A percentile compares a stretch with the other conserved stretches of the same genome.
These are phyloP conservation scores for Corrigiola litoralis DNA, from an alignment of 179 eudicot genomes.

Conservation along the genomic window DNA sequence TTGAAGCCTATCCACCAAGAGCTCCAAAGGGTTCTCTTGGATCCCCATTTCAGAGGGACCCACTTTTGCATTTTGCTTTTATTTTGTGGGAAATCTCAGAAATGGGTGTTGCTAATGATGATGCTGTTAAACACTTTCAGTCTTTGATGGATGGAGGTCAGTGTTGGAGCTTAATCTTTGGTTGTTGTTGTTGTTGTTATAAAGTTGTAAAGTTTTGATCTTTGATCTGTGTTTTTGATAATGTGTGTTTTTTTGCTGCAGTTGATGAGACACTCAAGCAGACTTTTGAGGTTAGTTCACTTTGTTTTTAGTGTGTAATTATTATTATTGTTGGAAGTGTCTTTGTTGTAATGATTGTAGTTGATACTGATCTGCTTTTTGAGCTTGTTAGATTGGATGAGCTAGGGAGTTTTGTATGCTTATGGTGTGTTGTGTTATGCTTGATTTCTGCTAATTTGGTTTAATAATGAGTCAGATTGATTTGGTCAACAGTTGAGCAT, in stretches of 20 bases:
- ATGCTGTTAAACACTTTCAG: conserved; percentile 69
- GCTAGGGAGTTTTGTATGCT: neutral
- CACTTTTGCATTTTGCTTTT: conserved; percentile 4
- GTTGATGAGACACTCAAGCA: conserved; percentile 68
- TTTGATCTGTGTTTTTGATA: conserved; percentile 25
- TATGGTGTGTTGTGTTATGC: neutral
- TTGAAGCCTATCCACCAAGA: neutral
- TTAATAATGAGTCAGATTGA: conserved; percentile 1
- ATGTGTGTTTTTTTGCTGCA: conserved; percentile 36
- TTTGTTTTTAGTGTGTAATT: neutral
- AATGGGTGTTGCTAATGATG: conserved; percentile 49
- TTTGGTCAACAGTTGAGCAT: conserved; percentile 13
- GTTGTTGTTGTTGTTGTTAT: neutral
- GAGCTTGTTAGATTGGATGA: conserved; percentile 3
- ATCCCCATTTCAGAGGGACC: conserved; percentile 14
- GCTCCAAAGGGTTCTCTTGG: conserved; percentile 11
- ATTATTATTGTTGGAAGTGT: conserved; percentile 11
- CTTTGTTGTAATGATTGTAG: neutral
- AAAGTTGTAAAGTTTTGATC: conserved; percentile 10
- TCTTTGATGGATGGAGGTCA: conserved; percentile 55
- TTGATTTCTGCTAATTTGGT: neutral
- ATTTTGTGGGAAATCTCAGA: neutral
- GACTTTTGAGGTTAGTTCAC: conserved; percentile 57
- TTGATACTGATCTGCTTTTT: conserved; percentile 21
- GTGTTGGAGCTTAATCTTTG: neutral